Base-by-base conservation (phyloP, 1,284 basidiomycete genomes). In the Ustilago loliicola region DNA sequence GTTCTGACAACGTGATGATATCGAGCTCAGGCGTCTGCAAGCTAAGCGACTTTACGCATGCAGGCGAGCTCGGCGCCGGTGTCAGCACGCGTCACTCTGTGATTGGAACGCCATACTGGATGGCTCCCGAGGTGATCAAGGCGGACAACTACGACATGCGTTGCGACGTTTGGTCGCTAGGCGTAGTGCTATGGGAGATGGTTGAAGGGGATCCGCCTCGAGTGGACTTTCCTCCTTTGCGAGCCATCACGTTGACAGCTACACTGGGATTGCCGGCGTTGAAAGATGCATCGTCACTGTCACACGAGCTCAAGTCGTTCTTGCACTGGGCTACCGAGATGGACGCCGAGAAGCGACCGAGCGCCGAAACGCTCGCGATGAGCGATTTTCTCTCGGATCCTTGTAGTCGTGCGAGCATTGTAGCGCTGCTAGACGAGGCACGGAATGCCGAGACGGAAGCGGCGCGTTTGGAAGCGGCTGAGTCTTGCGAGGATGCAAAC, bases 41-140 rank as follows among this genome's bases (percentile, higher is more conserved):
- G 64, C 69, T 82, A 50, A 68, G 72, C 60, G 82, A 81, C 52
- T 81, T 83, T 27, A 83, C 78, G 36, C 79, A 83, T 52, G 81
- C 81, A 9, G 66, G 61, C 47, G 65, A 80, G 61, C 70, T 81
- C 19, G 58, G 67, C 19, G 55, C 53, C 6, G 67, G 62, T 0
- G 62, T 61, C 19, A 58, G 10, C 17, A 56, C 57, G 55, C 64
- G 76, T n/a, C 63, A 64, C n/a, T 77, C 72, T 32, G 78, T 82
- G 23, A 66, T 82, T 6, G 81, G 81, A 2, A 83, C 81, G 51
- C 74, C 82, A 51, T 83, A 83, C 69, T 83, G 80, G 80, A 83
- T 83, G 82, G 78, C 80, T 34, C 82, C 82, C n/a, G 82, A 83
- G 48, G 79, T 83, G 71, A 77, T 82, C 56, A 77, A 70, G 48